Conservation (phyloP, 305 asterid genomes). For the Fraxinus albicans region DNA sequence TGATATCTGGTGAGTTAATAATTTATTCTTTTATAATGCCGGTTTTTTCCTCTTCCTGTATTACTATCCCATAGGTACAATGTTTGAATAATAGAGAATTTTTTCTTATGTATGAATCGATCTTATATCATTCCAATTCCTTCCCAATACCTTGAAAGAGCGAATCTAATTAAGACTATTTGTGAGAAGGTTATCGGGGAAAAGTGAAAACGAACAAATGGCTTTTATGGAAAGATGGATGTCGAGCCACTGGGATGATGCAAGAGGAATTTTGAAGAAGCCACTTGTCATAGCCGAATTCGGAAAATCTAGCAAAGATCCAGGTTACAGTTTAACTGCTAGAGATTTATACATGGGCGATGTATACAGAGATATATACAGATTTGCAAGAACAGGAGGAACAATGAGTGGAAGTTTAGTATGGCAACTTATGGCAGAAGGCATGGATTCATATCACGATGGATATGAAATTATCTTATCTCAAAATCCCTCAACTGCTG, state of each 20-base stretch:
- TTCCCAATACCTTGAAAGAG: neutral
- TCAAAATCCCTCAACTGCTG: slow-evolving; percentile 37
- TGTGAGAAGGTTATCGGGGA: slow-evolving; percentile 40
- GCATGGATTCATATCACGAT: slow-evolving; percentile 48
- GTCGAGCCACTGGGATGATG: slow-evolving; percentile 54
- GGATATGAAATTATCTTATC: slow-evolving; percentile 43
- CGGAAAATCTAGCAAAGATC: slow-evolving; percentile 61
- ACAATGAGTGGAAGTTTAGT: slow-evolving; percentile 68
- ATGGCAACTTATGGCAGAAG: slow-evolving; percentile 69
- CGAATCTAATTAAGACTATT: neutral
- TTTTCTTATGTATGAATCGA: too few species aligned
- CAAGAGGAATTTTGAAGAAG: slow-evolving; percentile 51
- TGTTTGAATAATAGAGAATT: too few species aligned
- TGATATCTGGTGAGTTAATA: slow-evolving; percentile 36
- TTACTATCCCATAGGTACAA: too few species aligned
- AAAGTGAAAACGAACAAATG: slow-evolving; percentile 53
- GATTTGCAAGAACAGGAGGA: slow-evolving; percentile 53
- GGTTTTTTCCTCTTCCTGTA: too few species aligned
- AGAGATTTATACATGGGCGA: slow-evolving; percentile 50
- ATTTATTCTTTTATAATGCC: neutral
- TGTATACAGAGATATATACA: slow-evolving; percentile 46
- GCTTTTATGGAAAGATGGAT: slow-evolving; percentile 73
- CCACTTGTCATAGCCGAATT: slow-evolving; percentile 67
- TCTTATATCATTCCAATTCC: too few species aligned
- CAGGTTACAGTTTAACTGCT: slow-evolving; percentile 36